Evolutionary conservation across 306 rosid species (phyloP).

Genomic region (Glycine soja): DNA sequence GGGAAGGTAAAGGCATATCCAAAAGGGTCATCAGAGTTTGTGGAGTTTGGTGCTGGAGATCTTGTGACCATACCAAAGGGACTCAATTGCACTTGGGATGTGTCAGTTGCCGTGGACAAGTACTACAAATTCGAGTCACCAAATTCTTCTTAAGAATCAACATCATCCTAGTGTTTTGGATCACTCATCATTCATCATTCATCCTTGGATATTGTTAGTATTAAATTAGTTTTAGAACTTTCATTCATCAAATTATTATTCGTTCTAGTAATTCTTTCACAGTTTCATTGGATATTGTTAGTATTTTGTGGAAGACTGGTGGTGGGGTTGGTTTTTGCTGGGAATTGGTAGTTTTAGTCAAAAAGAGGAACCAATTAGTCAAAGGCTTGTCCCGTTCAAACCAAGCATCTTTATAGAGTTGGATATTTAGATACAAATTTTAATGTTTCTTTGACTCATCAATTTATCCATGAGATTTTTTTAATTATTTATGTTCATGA

Average conservation of each 20-base stretch:
- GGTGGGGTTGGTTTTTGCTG: constrained; percentile 1
- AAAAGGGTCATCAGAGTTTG: constrained; percentile 81
- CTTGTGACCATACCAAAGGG: constrained; percentile 91
- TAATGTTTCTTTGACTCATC: constrained; percentile 72
- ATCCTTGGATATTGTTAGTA: background rate
- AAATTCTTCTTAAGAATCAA: constrained; percentile 26
- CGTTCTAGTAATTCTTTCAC: constrained; percentile 31
- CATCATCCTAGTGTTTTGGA: constrained; percentile 1
- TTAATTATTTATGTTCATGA: background rate
- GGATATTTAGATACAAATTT: constrained; percentile 42
- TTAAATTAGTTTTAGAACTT: constrained; percentile 6
- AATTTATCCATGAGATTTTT: constrained; percentile 24
- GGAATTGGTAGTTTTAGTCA: constrained; percentile 53
- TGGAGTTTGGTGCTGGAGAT: constrained; percentile 95
- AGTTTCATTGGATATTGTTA: constrained; percentile 11
- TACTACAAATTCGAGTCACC: constrained; percentile 88
- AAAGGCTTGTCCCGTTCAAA: constrained; percentile 63
- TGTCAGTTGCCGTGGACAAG: constrained; percentile 91
- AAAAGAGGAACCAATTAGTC: constrained; percentile 53
- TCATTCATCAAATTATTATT: constrained; percentile 14
- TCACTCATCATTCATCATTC: background rate
- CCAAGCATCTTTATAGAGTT: constrained; percentile 49
- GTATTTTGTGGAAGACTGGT: constrained; percentile 8
- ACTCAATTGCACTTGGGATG: constrained; percentile 97
- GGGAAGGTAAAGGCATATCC: constrained; percentile 91